These are phyloP conservation scores for Suillus sp. DNA, from an alignment of 768 basidiomycete genomes.

Conservation along the genomic window DNA sequence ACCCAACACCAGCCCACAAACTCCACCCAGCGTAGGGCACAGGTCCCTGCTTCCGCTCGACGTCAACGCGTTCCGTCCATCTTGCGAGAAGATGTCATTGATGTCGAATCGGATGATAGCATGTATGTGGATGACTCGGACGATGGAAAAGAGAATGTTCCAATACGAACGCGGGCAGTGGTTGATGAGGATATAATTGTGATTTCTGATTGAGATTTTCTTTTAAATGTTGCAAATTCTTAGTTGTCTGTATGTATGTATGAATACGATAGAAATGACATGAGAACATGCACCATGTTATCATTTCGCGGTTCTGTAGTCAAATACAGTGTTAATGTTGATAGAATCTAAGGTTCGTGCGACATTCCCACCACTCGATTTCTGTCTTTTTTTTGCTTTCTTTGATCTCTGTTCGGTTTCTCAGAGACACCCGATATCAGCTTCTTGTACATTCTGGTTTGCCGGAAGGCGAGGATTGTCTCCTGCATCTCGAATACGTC, in stretches of 20 bases:
- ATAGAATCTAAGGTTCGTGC: no score
- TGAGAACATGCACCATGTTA: background rate
- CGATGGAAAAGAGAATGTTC: constrained; percentile 66
- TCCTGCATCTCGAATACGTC: background rate
- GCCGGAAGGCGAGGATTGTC: background rate
- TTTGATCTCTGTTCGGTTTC: no score
- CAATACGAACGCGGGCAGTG: constrained; percentile 43
- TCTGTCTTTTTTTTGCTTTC: no score
- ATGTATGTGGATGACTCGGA: constrained; percentile 21
- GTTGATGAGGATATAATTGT: constrained; percentile 51
- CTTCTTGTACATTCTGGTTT: background rate
- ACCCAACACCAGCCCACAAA: background rate
- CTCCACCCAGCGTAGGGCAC: background rate
- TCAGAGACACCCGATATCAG: background rate
- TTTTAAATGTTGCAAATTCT: background rate
- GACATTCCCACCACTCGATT: background rate
- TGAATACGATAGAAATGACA: no score
- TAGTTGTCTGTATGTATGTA: background rate
- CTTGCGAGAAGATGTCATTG: constrained; percentile 37
- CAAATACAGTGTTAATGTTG: no score
- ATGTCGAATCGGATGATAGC: constrained; percentile 47
- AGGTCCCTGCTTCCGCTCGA: background rate
- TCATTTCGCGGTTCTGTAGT: background rate
- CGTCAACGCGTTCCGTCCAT: background rate
- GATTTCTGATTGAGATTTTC: constrained; percentile 40